These are phyloP conservation scores for Diaporthe sp. DNA, from an alignment of 2,329 filamentous ascomycete species.

Conservation along the genomic window DNA sequence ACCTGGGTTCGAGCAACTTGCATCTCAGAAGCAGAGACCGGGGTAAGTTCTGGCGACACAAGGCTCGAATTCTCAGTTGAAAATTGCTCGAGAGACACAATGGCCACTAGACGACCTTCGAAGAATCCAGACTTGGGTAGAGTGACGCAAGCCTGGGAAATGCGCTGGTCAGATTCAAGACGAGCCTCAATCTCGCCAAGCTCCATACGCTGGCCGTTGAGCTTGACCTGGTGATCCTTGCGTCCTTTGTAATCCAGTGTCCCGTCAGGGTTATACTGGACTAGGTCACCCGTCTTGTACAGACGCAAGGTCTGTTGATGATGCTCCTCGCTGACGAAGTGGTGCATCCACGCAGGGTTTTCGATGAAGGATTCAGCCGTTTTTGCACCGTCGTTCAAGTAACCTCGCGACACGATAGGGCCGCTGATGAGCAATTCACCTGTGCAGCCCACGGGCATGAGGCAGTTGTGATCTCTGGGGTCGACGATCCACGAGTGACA, in stretches of 20 bases:
- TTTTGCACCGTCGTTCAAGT: conserved; percentile 58
- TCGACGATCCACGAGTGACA: conserved; percentile 49
- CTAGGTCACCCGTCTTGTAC: conserved; percentile 59
- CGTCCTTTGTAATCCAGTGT: conserved; percentile 59
- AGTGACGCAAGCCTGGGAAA: background rate
- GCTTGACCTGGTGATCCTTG: conserved; percentile 69
- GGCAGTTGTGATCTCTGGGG: conserved; percentile 42
- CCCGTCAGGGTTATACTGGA: conserved; percentile 52
- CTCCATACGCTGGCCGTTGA: conserved; percentile 70
- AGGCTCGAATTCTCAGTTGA: background rate
- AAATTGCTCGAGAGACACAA: background rate
- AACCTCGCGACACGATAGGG: conserved; percentile 56
- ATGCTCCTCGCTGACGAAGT: conserved; percentile 1
- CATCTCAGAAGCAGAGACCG: conserved; percentile 44
- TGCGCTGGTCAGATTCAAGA: conserved; percentile 46
- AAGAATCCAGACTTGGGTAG: background rate
- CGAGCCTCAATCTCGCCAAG: conserved; percentile 49
- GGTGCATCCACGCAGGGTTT: background rate
- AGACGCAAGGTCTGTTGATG: background rate
- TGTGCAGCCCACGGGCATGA: conserved; percentile 41
- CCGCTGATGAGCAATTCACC: conserved; percentile 45
- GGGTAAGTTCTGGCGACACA: background rate
- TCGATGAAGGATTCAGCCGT: conserved; percentile 46
- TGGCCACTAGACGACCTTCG: background rate
- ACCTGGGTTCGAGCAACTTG: conserved; percentile 1